Evolutionary conservation across 1,284 basidiomycete species (phyloP), one percentile per base, ranked within the genome.

Genomic region (Papiliotrema nemorosa): DNA sequence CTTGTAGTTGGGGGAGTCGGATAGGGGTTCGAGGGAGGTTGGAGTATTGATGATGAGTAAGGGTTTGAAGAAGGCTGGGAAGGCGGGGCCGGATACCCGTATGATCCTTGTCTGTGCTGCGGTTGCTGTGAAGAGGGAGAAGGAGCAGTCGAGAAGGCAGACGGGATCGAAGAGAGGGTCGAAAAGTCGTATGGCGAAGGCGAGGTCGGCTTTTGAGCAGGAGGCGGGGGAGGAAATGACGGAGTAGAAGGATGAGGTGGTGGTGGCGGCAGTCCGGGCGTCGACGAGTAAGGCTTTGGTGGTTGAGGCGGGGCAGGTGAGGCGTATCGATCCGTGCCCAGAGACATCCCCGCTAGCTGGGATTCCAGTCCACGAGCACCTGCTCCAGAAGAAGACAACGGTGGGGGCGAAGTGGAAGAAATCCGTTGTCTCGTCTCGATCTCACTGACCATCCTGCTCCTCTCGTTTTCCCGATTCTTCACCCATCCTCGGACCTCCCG

Each of bases 401-500:
- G 31, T 10, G 31, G 36, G 10, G 12, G 12, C 7, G 36, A 38
- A 9, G 31, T 9, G 7, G 36, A 38, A 10, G 13, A 14, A 38
- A 38, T 38, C 12, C 36, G 36, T 18, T 38, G 36, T 38, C 68
- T 82, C 27, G 84, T 81, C 59, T 91, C 90, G 2, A 87, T 78
- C 57, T 88, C 84, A 1, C 80, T 77, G 2, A 82, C 79, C 22
- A 94, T 68, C 14, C 78, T 77, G 38, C 87, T 83, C 14, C 90
- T 80, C 69, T 97, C 90, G 0, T 76, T 69, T n/a, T 78, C 81
- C 25, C 93, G 80, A 20, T 79, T 77, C 0, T 78, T 73, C 3
- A 88, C 78, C 62, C 86, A 96, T 0, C 77, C 72, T 44, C 79
- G 81, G 2, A 83, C 82, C 55, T 84, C 84, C 5, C 79, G 74